Conservation (phyloP, 2,329 filamentous ascomycete genomes). For the Amphichorda felina region DNA sequence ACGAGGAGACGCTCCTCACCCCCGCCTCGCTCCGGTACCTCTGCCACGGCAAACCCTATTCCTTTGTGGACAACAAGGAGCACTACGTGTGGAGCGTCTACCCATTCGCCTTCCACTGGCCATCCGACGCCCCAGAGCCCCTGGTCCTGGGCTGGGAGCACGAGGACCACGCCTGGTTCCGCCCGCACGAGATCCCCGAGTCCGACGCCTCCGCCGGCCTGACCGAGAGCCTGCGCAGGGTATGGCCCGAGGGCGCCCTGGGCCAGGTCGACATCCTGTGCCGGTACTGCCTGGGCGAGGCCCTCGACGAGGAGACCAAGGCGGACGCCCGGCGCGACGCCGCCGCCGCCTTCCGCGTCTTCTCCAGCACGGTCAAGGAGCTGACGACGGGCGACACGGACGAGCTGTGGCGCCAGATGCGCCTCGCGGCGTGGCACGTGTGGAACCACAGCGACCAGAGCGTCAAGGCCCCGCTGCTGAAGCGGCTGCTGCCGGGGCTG, state of each 20-base stretch:
- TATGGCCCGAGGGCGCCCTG: constrained; percentile 39
- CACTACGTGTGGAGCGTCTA: constrained; percentile 49
- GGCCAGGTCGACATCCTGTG: background rate
- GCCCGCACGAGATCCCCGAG: constrained; percentile 35
- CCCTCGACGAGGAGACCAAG: background rate
- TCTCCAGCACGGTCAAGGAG: constrained; percentile 31
- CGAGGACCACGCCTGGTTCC: constrained; percentile 43
- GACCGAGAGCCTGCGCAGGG: constrained; percentile 42
- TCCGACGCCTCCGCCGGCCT: constrained; percentile 44
- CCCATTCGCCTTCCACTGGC: constrained; percentile 49
- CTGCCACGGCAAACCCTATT: constrained; percentile 45
- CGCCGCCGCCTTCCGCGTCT: constrained; percentile 29
- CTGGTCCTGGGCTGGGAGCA: constrained; percentile 54
- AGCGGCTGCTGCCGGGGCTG: constrained; percentile 33
- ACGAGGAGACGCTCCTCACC: constrained; percentile 46
- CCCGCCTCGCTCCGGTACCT: constrained; percentile 31
- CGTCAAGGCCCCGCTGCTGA: constrained; percentile 50
- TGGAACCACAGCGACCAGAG: constrained; percentile 54
- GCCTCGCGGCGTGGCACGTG: constrained; percentile 49
- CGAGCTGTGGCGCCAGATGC: constrained; percentile 42
- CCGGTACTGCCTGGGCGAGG: constrained; percentile 2
- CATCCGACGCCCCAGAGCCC: constrained; percentile 23
- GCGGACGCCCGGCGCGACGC: background rate
- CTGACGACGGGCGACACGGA: constrained; percentile 16
- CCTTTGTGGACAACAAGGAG: constrained; percentile 39